Base-by-base conservation (phyloP, 139 green algal genomes). In the Parachlorella kessleri region DNA sequence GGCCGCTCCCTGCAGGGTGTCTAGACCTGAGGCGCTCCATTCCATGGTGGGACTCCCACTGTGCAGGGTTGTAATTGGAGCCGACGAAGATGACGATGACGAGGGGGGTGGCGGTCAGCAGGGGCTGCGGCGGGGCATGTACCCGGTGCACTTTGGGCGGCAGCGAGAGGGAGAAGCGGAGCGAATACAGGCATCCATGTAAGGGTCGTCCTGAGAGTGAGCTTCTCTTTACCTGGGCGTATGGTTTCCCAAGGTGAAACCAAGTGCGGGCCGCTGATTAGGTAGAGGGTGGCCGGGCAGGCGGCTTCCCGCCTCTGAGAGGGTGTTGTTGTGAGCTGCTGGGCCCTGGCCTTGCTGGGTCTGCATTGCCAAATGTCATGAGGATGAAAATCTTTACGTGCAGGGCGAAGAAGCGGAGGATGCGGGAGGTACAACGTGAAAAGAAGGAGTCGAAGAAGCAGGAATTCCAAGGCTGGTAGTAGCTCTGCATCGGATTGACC, bases 371-470 rank as follows among this genome's bases (percentile, higher is more conserved):
- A 6, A 23, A 9, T 36, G 3, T 18, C 26, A 21, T 9, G 23
- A 18, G 14, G 48, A 14, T 59, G 48, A 59, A 59, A 14, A 59
- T 59, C 21, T 59, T 28, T 59, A 18, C 48, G 14, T 59, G 53
- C 53, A 77, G 72, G 2, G 75, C 75, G 18, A 66, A 55, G 32
- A 80, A 80, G 75, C 59, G 41, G 41, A 63, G 75, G 6, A 54
- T 68, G 75, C 75, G 75, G 65, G 75, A 73, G 65, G 24, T 33
- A 35, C 75, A 80, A 40, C 38, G 71, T n/a, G 75, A 80, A 40
- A 80, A 80, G 75, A 80, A 80, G 65, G 9, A 24, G 33, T 66
- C 73, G 65, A 80, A 80, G 75, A 73, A 80, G 65, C n/a, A 80
- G 75, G 75, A 80, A 64, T 80, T 80, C 66, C 39, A 40, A 66